Conservation (phyloP, 495 filamentous ascomycete genomes). For the Mytilinidion resinicola region DNA sequence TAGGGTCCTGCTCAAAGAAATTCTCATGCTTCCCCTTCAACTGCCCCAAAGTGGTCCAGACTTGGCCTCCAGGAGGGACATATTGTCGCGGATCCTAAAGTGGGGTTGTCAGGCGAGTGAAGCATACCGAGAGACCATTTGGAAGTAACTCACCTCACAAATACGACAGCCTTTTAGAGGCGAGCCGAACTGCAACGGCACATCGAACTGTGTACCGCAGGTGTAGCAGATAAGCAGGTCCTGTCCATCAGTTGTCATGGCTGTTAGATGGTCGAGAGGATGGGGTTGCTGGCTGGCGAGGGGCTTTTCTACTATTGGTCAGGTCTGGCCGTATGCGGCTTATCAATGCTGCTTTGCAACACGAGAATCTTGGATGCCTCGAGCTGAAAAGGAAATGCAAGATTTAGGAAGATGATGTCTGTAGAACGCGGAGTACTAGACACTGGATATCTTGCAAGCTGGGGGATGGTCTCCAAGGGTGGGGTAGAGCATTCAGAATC, state of each 20-base stretch:
- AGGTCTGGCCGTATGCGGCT: slow-evolving; percentile 10
- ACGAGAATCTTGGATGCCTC: no score
- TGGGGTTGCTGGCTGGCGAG: background rate
- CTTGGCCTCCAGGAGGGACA: slow-evolving; percentile 39
- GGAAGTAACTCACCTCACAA: slow-evolving; percentile 54
- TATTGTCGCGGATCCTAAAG: slow-evolving; percentile 60
- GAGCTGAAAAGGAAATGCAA: no score
- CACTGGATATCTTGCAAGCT: no score
- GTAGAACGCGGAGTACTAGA: no score
- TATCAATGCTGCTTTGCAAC: slow-evolving; percentile 8
- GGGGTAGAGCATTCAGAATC: no score
- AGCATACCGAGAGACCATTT: background rate
- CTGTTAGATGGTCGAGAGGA: background rate
- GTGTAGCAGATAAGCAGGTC: slow-evolving; percentile 58
- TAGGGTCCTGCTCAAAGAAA: slow-evolving; percentile 32
- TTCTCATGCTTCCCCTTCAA: slow-evolving; percentile 40
- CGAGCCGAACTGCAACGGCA: slow-evolving; percentile 30
- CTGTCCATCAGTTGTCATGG: slow-evolving; percentile 17
- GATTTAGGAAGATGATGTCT: no score
- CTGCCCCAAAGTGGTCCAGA: slow-evolving; percentile 50
- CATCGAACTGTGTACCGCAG: slow-evolving; percentile 65
- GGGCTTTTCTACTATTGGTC: background rate
- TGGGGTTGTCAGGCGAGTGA: background rate
- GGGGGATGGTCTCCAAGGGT: no score
- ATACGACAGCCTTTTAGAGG: slow-evolving; percentile 56